These are phyloP conservation scores for Eucommia ulmoides DNA, from an alignment of 257 asterid species.

Conservation along the genomic window DNA sequence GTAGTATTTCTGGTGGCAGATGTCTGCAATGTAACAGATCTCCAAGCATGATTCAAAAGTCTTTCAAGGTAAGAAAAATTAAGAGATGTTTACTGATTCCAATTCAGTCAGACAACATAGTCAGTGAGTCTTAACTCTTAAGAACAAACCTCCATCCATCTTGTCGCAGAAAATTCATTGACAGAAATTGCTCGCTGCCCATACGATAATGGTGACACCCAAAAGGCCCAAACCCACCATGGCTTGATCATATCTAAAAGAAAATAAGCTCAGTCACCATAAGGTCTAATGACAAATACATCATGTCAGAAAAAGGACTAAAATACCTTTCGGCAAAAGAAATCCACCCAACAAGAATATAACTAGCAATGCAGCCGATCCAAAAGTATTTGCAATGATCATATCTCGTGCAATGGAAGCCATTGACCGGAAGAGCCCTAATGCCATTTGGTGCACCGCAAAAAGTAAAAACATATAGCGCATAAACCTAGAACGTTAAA, in stretches of 20 bases:
- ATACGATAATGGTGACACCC: conserved; percentile 79
- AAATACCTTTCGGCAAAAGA: conserved; percentile 60
- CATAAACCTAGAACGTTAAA: conserved; percentile 49
- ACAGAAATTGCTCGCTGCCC: conserved; percentile 78
- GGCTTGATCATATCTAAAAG: conserved; percentile 70
- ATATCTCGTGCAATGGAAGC: conserved; percentile 83
- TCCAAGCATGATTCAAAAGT: neutral
- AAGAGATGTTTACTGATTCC: neutral
- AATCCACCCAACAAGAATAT: conserved; percentile 78
- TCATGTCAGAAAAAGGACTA: neutral
- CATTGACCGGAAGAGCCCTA: conserved; percentile 77
- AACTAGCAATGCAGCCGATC: conserved; percentile 65
- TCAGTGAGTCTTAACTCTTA: neutral
- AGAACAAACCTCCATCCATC: conserved; percentile 68
- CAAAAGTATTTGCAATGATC: conserved; percentile 71
- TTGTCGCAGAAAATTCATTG: conserved; percentile 65
- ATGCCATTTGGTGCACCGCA: conserved; percentile 77
- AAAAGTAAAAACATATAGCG: conserved; percentile 54
- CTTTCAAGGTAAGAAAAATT: neutral
- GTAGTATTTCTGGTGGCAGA: conserved; percentile 24
- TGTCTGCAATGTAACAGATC: conserved; percentile 33
- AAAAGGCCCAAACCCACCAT: conserved; percentile 92
- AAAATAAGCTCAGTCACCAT: conserved; percentile 5
- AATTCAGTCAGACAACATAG: neutral
- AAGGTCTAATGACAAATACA: neutral